Base-by-base conservation (phyloP, 345 rosid species). In the Toxicodendron radicans region DNA sequence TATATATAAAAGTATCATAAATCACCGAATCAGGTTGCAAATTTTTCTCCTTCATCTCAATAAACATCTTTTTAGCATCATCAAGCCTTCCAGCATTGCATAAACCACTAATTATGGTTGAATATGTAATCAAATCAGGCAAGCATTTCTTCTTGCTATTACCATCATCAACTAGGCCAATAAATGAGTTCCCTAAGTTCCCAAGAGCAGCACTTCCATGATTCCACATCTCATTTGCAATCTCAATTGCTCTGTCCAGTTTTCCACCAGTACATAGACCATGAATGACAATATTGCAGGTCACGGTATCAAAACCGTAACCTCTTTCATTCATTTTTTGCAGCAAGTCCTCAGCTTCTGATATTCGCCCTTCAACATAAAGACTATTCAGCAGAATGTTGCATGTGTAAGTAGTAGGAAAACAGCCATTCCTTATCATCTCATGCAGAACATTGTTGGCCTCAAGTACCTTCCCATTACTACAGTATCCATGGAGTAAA, bases 181-280 rank as follows among this genome's bases (percentile, higher is more conserved):
- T 78, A 82, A 81, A 90, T 45, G 94, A 88, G 82, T 89, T 91
- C 35, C 98, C 97, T 76, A 93, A 63, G 76, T 85, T 88, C 67
- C 90, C 97, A 76, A 95, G 92, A 83, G 97, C 98, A 76, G 96
- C 96, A 81, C 91, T 89, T 85, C 97, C 97, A 70, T 88, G 88
- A 51, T 76, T 86, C 87, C 95, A 91, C 98, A 95, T 87, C 64
- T 83, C 93, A 78, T 73, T 81, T 60, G 85, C 90, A 63, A 95
- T 86, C 82, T 93, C 95, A 70, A 93, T 79, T 68, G 98, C 99
- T 86, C 89, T 91, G 78, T 95, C 96, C 79, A 95, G 71, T 72
- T 89, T 88, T 58, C 92, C 97, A 74, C 81, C 78, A 52, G 77
- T 86, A 80, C 99, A 93, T 24, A 95, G 89, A 78, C 96, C 97